These are phyloP conservation scores for Monosporascus sp. DNA, from an alignment of 2,329 filamentous ascomycete species.

Conservation along the genomic window DNA sequence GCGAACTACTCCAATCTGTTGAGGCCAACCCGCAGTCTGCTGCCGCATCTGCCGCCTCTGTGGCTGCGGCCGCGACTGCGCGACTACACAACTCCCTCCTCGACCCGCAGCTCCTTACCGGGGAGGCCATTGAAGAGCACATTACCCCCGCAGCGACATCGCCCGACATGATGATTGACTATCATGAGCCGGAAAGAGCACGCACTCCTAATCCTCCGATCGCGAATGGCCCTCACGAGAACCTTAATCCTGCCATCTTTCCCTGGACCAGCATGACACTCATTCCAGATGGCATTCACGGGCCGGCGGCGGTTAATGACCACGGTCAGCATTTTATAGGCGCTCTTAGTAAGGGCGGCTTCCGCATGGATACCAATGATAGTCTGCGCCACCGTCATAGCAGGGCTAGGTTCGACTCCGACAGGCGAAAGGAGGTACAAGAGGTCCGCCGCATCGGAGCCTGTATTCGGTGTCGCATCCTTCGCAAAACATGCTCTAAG, in stretches of 20 bases:
- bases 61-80: slow-evolving; percentile 51
- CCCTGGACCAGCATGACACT: slow-evolving; percentile 27
- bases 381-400: slow-evolving; percentile 42
- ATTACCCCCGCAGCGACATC: slow-evolving; percentile 10
- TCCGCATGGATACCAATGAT: slow-evolving; percentile 46
- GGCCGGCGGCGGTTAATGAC: slow-evolving; percentile 23
- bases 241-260: slow-evolving; percentile 7
- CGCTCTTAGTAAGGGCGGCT: slow-evolving; percentile 39
- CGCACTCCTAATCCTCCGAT: background rate
- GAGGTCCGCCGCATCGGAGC: slow-evolving; percentile 60
- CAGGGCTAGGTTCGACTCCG: slow-evolving; percentile 51
- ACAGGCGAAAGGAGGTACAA: slow-evolving; percentile 58
- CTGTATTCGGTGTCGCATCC: slow-evolving; percentile 60
- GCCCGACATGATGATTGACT: slow-evolving; percentile 24
- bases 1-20: slow-evolving; percentile 35
- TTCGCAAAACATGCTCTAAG: slow-evolving; percentile 62
- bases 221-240: background rate
- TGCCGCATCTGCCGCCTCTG: slow-evolving; percentile 45
- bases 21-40: slow-evolving; percentile 25
- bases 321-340: slow-evolving; percentile 22
- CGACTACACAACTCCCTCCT: slow-evolving; percentile 49
- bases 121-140: slow-evolving; percentile 14
- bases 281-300: slow-evolving; percentile 25
- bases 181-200: slow-evolving; percentile 15
- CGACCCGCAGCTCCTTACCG: slow-evolving; percentile 40